Evolutionary conservation across 768 basidiomycete species (phyloP).

Genomic region (Lanmaoa rubissima): DNA sequence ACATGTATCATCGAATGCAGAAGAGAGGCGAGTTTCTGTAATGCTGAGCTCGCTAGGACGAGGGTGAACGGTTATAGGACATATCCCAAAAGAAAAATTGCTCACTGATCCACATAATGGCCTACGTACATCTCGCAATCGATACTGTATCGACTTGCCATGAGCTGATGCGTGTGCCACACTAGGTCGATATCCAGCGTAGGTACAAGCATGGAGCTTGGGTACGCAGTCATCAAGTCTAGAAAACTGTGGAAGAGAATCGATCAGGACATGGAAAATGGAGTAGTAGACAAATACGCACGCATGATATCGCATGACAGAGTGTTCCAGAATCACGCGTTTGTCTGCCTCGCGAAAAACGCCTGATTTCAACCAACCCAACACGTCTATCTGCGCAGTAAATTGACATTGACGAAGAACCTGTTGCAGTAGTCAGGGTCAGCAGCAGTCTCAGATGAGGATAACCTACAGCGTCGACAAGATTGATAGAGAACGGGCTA

Average conservation of each 20-base stretch:
- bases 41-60: slow-evolving; percentile 47
- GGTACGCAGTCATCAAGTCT: slow-evolving; percentile 48
- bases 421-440: slow-evolving; percentile 26
- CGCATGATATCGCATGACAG: slow-evolving; percentile 59
- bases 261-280: neutral
- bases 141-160: slow-evolving; percentile 41
- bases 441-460: neutral
- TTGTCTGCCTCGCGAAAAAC: slow-evolving; percentile 41
- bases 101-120: slow-evolving; percentile 57
- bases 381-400: slow-evolving; percentile 47
- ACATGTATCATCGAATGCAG: slow-evolving; percentile 51
- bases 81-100: neutral
- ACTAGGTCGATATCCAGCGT: slow-evolving; percentile 74
- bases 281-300: slow-evolving; percentile 23
- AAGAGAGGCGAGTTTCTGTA: slow-evolving; percentile 43
- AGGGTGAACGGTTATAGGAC: neutral
- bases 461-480: slow-evolving; percentile 51
- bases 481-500: slow-evolving; percentile 53
- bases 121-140: slow-evolving; percentile 45
- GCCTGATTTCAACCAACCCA: slow-evolving; percentile 48
- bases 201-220: slow-evolving; percentile 48
- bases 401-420: slow-evolving; percentile 59
- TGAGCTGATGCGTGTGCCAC: slow-evolving; percentile 75
- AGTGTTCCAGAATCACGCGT: slow-evolving; percentile 42
- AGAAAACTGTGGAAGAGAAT: slow-evolving; percentile 41